Percentiles rank a stretch among this genome's conserved stretches.
phyloP scores from a whole-genome alignment of 2,329 filamentous ascomycete species.

The Apiospora sp. region DNA sequence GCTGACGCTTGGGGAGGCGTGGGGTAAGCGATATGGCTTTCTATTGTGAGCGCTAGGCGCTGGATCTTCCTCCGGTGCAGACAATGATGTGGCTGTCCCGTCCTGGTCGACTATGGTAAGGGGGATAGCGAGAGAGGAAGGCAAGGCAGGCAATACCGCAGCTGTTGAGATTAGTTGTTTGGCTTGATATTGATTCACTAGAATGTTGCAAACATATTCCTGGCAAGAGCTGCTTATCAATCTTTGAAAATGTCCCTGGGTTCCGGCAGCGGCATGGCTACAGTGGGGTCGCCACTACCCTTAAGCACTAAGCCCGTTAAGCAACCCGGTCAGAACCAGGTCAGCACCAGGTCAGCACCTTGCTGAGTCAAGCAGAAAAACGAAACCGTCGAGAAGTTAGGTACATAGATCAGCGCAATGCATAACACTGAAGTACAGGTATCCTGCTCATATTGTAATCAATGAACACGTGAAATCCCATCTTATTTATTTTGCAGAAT shows the following conservation, averaged over 20 bases:
- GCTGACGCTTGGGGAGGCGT: background rate
- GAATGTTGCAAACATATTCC: background rate
- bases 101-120: background rate
- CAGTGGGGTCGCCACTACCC: slow-evolving; percentile 1
- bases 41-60: background rate
- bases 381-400: background rate
- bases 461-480: slow-evolving; percentile 1
- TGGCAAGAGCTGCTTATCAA: background rate
- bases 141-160: background rate
- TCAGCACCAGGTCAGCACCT: background rate
- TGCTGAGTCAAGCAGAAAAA: background rate
- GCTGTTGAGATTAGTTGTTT: background rate
- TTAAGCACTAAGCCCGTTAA: background rate
- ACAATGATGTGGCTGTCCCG: background rate
- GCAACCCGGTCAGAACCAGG: background rate
- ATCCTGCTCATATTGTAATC: background rate
- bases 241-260: background rate
- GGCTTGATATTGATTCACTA: background rate
- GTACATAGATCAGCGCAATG: too few relatives aligned
- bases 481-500: background rate
- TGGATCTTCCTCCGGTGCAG: background rate
- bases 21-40: background rate
- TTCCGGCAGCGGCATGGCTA: slow-evolving; percentile 15
- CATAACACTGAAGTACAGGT: background rate
- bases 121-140: background rate